Evolutionary conservation across 805 yeast genomes (phyloP).

Genomic region (Ogataea populi-albae): DNA sequence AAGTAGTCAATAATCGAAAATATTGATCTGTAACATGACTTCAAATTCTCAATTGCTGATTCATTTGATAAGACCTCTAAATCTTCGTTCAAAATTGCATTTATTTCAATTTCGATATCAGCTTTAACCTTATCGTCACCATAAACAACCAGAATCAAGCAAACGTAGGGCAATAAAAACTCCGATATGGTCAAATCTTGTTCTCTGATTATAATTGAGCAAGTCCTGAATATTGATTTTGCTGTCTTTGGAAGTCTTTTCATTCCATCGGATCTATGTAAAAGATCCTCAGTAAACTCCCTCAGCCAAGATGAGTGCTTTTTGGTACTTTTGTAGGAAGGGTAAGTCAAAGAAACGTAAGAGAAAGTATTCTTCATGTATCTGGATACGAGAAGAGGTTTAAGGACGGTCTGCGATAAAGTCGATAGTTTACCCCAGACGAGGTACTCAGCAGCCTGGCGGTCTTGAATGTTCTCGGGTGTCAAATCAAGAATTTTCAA

Average conservation of each 20-base stretch:
- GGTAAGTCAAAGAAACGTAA: conserved; percentile 51
- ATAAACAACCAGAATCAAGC: conserved; percentile 53
- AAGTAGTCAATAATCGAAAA: conserved; percentile 82
- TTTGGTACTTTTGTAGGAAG: conserved; percentile 56
- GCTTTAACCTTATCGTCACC: conserved; percentile 37
- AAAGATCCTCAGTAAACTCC: conserved; percentile 61
- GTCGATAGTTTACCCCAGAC: conserved; percentile 66
- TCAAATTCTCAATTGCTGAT: conserved; percentile 53
- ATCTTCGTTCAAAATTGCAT: conserved; percentile 51
- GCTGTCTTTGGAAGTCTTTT: conserved; percentile 28
- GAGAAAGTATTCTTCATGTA: conserved; percentile 55
- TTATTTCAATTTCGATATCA: conserved; percentile 57
- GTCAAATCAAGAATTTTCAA: conserved; percentile 55
- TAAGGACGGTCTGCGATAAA: conserved; percentile 66
- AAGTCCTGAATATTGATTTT: conserved; percentile 54
- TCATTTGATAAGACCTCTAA: conserved; percentile 46
- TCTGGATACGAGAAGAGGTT: conserved; percentile 71
- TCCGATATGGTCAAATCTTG: conserved; percentile 69
- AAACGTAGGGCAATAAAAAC: conserved; percentile 73
- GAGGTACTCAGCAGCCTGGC: conserved; percentile 31
- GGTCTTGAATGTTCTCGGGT: conserved; percentile 17
- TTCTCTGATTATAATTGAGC: conserved; percentile 62
- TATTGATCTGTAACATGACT: conserved; percentile 65
- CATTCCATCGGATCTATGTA: conserved; percentile 40
- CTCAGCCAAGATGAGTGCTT: conserved; percentile 72